Conservation (phyloP, 2,329 filamentous ascomycete species). For the Tolypocladium inflatum region DNA sequence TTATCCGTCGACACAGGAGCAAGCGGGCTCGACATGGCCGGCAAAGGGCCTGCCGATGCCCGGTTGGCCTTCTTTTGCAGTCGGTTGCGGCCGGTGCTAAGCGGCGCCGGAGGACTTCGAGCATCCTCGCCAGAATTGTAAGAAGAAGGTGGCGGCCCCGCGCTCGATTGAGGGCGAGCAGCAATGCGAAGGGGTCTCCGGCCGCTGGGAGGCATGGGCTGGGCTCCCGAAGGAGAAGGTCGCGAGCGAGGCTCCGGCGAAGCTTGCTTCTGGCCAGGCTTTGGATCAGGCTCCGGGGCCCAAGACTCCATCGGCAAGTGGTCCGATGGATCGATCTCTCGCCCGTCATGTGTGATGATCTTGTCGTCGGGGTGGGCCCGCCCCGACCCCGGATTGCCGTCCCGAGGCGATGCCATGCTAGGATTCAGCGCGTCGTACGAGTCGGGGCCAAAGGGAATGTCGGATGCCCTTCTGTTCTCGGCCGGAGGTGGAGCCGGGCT, state of each 20-base stretch:
- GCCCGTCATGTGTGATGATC: conserved; percentile 66
- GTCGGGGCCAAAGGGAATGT: conserved; percentile 64
- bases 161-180: conserved; percentile 39
- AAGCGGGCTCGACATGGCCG: conserved; percentile 36
- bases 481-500: conserved; percentile 54
- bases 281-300: conserved; percentile 64
- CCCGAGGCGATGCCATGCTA: conserved; percentile 27
- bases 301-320: conserved; percentile 69
- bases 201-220: conserved; percentile 39
- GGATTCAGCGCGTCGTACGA: conserved; percentile 68
- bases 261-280: conserved; percentile 15
- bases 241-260: conserved; percentile 26
- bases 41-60: conserved; percentile 27
- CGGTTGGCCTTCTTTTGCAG: conserved; percentile 55
- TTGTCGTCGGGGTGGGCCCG: conserved; percentile 51
- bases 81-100: conserved; percentile 40
- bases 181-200: conserved; percentile 42
- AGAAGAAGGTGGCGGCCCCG: conserved; percentile 18
- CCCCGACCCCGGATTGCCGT: conserved; percentile 15
- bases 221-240: conserved; percentile 40
- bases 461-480: conserved; percentile 43
- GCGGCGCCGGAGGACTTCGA: conserved; percentile 20
- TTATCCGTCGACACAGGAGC: conserved; percentile 43
- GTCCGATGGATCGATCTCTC: conserved; percentile 72
- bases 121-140: conserved; percentile 21